Conservation (phyloP, 176 grass and related monocot genomes). For the Hyparrhenia diplandra region DNA sequence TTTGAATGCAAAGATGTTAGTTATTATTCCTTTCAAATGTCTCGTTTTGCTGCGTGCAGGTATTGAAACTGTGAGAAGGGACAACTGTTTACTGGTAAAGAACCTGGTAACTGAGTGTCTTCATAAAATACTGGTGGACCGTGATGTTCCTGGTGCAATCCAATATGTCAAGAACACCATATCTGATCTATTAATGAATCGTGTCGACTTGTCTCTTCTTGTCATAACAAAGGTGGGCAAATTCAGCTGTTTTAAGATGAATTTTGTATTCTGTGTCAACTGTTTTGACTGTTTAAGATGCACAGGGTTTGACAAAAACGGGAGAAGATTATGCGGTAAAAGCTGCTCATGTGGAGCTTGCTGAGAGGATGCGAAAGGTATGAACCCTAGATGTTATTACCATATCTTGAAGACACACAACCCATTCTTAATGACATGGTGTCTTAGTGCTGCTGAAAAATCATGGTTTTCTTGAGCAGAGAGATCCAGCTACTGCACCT, state of each 20-base stretch:
- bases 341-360: conserved; percentile 98
- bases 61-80: conserved; percentile 98
- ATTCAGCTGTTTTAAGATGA: background rate
- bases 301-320: conserved; percentile 98
- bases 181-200: conserved; percentile 98
- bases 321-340: conserved; percentile 97
- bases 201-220: conserved; percentile 94
- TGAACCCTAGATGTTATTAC: conserved; percentile 7
- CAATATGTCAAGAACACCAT: conserved; percentile 99
- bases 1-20: too few relatives aligned
- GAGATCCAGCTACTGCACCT: conserved; percentile 95
- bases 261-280: background rate
- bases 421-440: background rate
- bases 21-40: conserved; percentile 29
- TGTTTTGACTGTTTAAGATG: conserved; percentile 14
- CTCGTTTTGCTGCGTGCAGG: conserved; percentile 41
- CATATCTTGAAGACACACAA: background rate
- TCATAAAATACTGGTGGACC: conserved; percentile 90
- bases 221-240: conserved; percentile 96
- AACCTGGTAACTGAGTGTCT: conserved; percentile 97
- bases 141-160: conserved; percentile 85
- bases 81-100: conserved; percentile 98
- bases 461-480: conserved; percentile 51
- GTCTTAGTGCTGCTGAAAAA: conserved; percentile 18
- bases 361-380: conserved; percentile 98